Evolutionary conservation across 179 eudicot species (phyloP).

Genomic region (Silene coronaria): DNA sequence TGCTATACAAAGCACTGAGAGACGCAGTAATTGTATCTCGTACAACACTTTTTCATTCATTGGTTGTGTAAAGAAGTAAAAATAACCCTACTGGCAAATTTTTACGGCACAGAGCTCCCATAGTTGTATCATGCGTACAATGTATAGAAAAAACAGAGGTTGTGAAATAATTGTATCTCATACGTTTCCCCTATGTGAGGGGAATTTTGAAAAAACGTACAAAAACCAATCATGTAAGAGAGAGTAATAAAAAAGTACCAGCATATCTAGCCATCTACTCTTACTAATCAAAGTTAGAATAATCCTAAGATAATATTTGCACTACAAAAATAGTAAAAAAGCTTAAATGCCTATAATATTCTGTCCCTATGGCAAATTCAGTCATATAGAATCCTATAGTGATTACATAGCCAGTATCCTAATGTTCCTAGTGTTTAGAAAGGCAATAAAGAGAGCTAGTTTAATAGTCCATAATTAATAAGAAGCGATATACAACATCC

Average conservation of each 20-base stretch:
- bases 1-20: neutral
- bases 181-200: neutral
- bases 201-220: neutral
- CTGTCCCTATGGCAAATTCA: neutral
- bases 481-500: neutral
- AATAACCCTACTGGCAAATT: no score
- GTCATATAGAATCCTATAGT: neutral
- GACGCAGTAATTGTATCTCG: neutral
- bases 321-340: neutral
- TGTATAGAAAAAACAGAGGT: neutral
- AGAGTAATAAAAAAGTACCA: neutral
- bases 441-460: slow-evolving; percentile 1
- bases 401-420: neutral
- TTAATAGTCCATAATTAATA: neutral
- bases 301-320: neutral
- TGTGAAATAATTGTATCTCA: neutral
- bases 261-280: neutral
- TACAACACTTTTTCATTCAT: neutral
- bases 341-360: neutral
- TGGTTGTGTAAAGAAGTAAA: no score
- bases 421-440: neutral
- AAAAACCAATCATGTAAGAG: neutral
- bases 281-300: neutral
- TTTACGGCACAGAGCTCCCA: no score
- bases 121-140: no score